Base-by-base conservation (phyloP, 2,329 filamentous ascomycete genomes). In the Emmonsiellopsis sp. region DNA sequence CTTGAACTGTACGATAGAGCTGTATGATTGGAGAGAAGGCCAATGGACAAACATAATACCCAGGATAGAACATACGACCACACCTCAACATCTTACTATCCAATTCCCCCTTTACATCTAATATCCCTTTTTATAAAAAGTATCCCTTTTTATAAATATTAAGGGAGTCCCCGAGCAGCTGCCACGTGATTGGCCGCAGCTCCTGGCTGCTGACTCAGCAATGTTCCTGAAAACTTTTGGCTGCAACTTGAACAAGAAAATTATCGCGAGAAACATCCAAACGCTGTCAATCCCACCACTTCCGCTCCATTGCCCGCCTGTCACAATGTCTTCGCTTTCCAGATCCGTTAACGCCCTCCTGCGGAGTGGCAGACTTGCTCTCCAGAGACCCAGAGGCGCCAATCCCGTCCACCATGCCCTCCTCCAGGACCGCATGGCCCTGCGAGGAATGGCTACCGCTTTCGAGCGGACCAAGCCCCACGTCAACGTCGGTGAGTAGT, bases 401-500 rank as follows among this genome's bases (percentile, higher is more conserved):
- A 92, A 87, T 76, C 88, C 90, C 51, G 78, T 96, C 63, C 87
- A 90, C 56, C 73, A 73, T 69, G 72, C 73, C 60, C 73, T 77
- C 58, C 65, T 67, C 59, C 70, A 67, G 59, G 70, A 76, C 65
- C 68, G 67, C 65, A 66, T 71, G 59, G 68, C 68, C 57, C 67
- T 65, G 60, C 75, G 81, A 70, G 76, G 75, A 63, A 80, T 84
- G 69, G 82, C 82, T 55, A 78, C 76, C 55, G 79, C 72, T 59
- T 98, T 87, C 70, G 84, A 94, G 81, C 85, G 93, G 70, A 84
- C 79, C 70, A 98, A 98, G 82, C 93, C 93, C 56, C 93, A 98
- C 73, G 92, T 98, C 62, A 98, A 98, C 78, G 93, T 98, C 69
- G 93, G 93, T 88, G 79, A 62, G 78, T 56, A 52, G 38, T 32